Evolutionary conservation across 1,284 basidiomycete genomes (phyloP), one percentile per base, ranked within the genome.

Genomic region (Puccinia coronata): DNA sequence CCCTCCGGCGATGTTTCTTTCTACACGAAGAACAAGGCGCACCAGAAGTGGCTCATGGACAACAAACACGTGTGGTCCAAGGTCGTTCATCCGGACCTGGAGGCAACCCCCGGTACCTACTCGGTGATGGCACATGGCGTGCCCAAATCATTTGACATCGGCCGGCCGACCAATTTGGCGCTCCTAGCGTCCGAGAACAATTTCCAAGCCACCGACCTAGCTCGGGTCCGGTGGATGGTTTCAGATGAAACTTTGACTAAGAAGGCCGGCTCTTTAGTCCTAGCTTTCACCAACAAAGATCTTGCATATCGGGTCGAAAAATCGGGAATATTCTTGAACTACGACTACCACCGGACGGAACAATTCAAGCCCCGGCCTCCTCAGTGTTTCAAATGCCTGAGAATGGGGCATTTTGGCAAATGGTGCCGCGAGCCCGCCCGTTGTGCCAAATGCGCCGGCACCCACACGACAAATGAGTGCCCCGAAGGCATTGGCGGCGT

Each of bases 381-480:
- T 8, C 41, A 67, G 28, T 77, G 75, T 25, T 77, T 69, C 34
- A 77, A 67, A 28, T 77, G 75, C 63, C 25, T 69, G n/a, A 8
- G 12, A 20, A 67, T 77, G 63, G 59, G 63, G 18, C 75, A 77
- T n/a, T 65, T 34, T 55, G 49, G 63, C 1, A n/a, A 34, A 39
- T 67, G 61, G 59, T 77, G 75, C n/a, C 34, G 49, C 6, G 25
- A 67, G n/a, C n/a, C n/a, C n/a, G n/a, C n/a, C n/a, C n/a, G n/a
- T n/a, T n/a, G n/a, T n/a, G n/a, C n/a, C n/a, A n/a, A n/a, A n/a
- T n/a, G n/a, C n/a, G n/a, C n/a, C n/a, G n/a, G n/a, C n/a, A n/a
- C n/a, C n/a, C n/a, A n/a, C n/a, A n/a, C n/a, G n/a, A n/a, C n/a
- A n/a, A n/a, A n/a, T n/a, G n/a, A n/a, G n/a, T n/a, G n/a, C 51